Base-by-base conservation (phyloP, 2,329 filamentous ascomycete genomes). In the Passalora sequoiae region DNA sequence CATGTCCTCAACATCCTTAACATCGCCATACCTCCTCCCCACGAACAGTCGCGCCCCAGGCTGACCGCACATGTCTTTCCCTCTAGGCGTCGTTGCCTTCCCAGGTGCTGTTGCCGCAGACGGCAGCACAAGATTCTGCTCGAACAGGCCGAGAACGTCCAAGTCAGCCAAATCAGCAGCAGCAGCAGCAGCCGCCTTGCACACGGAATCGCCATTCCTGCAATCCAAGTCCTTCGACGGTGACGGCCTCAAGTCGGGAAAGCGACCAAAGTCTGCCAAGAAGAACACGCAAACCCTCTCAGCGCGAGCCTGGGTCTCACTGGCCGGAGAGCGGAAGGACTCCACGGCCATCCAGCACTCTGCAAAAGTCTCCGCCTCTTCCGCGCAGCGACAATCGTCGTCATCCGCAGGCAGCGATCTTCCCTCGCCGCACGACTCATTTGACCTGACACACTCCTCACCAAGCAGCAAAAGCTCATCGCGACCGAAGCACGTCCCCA, bases 401-500 rank as follows among this genome's bases (percentile, higher is more conserved):
- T 53, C 52, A 12, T 43, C 24, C 6, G 24, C 40, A 15, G 30
- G 24, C 3, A 46, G 44, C 38, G 33, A 37, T 22, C 35, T 29
- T 7, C 36, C 38, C 19, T 55, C 53, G 17, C 53, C 53, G n/a
- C 50, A 55, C 46, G 50, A 48, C 32, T 53, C 49, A 6, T 53
- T 51, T 33, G 49, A 53, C 31, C 41, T 53, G 12, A 40, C 49
- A 8, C 43, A 25, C 24, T 15, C 25, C 19, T 28, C 35, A n/a
- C 32, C 46, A 19, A 33, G 36, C 43, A 44, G 45, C 41, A 28
- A 39, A 35, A 35, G 28, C 36, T 10, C 44, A 19, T 51, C 59
- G 27, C 60, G 61, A 44, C 59, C 61, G 9, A 69, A 67, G 60
- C 66, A 70, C 64, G 60, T 70, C 55, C 68, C 67, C 40, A 69